These are phyloP conservation scores for Avena sativa DNA, from an alignment of 176 grass and related monocot genomes.

Conservation along the genomic window DNA sequence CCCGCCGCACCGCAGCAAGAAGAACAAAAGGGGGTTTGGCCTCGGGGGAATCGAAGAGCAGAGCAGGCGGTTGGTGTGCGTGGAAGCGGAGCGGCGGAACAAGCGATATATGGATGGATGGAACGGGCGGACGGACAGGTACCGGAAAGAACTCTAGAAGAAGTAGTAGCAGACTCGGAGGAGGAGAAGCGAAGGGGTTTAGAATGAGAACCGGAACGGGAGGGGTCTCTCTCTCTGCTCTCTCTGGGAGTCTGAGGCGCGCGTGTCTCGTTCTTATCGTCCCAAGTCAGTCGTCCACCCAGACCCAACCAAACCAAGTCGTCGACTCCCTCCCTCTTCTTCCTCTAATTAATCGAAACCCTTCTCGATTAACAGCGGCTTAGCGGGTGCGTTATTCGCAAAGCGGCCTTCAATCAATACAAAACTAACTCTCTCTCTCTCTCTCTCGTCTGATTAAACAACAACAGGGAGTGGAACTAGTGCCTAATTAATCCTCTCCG, in stretches of 20 bases:
- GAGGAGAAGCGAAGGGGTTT: not conserved
- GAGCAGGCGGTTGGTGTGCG: constrained; percentile 9
- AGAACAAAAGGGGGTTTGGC: not conserved
- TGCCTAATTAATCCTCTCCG: not conserved
- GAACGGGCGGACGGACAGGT: not conserved
- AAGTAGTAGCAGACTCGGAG: too few relatives aligned
- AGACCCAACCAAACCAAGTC: constrained; percentile 18
- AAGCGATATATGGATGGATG: constrained; percentile 8
- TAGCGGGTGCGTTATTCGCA: constrained; percentile 2
- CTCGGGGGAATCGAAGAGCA: not conserved
- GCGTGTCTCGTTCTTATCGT: constrained; percentile 34
- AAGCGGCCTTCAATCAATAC: not conserved
- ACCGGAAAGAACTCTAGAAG: not conserved
- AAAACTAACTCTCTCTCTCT: not conserved
- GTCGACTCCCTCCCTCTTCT: not conserved
- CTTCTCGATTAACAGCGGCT: not conserved
- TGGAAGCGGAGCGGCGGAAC: not conserved
- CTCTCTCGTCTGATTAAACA: not conserved
- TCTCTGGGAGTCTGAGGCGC: not conserved
- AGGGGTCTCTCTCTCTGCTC: not conserved
- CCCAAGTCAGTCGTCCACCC: constrained; percentile 31
- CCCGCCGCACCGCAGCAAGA: not conserved
- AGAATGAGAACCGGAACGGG: not conserved
- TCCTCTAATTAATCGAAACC: not conserved
- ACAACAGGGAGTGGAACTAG: not conserved